A percentile compares a stretch with the other conserved stretches of the same genome.
phyloP scores from a whole-genome alignment of 2,329 filamentous ascomycete genomes.

The Leptographium wingfieldii region DNA sequence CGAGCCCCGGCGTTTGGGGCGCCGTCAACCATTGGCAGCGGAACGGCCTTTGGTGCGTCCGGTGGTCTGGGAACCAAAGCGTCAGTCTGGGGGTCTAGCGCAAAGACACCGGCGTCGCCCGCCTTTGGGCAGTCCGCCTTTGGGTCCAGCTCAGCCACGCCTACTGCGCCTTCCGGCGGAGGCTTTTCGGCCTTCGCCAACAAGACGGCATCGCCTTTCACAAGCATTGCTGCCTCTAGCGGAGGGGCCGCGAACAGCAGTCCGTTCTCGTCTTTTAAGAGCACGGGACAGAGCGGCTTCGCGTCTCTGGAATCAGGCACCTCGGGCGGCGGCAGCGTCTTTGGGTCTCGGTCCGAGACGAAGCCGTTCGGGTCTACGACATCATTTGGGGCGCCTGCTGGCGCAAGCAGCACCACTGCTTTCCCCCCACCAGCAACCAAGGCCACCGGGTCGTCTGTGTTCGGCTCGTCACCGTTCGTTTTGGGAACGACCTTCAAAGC shows the following conservation, averaged over 20 bases:
- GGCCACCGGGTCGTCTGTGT: conserved; percentile 20
- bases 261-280: conserved; percentile 14
- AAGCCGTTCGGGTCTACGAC: conserved; percentile 21
- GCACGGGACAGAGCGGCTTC: conserved; percentile 32
- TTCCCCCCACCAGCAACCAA: conserved; percentile 28
- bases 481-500: conserved; percentile 55
- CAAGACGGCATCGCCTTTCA: conserved; percentile 8
- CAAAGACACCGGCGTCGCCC: conserved; percentile 22
- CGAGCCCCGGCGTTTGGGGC: conserved; percentile 36
- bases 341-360: conserved; percentile 18
- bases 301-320: conserved; percentile 24
- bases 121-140: conserved; percentile 41
- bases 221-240: conserved; percentile 16
- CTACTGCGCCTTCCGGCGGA: conserved; percentile 14
- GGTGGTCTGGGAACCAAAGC: conserved; percentile 20
- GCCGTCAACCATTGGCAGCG: conserved; percentile 15
- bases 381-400: conserved; percentile 6
- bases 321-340: conserved; percentile 19
- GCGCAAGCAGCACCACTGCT: conserved; percentile 17
- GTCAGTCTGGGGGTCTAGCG: conserved; percentile 16
- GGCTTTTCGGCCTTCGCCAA: conserved; percentile 15
- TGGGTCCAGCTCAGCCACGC: conserved; percentile 21
- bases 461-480: conserved; percentile 49
- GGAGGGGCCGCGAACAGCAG: conserved; percentile 8
- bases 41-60: conserved; percentile 23